Conservation (phyloP, 2,329 filamentous ascomycete species). For the Talaromyces atroroseus region DNA sequence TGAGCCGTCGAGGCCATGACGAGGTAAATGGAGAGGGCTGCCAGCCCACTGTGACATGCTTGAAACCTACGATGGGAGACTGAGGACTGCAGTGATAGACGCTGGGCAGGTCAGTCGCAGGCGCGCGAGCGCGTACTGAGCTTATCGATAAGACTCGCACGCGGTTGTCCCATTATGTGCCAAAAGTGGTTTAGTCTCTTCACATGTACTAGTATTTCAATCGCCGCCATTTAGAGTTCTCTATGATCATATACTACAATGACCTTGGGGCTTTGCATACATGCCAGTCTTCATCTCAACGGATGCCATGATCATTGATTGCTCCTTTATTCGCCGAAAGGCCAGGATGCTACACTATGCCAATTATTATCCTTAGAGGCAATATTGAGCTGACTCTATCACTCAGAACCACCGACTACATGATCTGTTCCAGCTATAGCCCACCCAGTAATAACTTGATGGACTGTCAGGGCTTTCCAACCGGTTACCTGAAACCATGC, state of each 20-base stretch:
- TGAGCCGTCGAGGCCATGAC: constrained; percentile 1
- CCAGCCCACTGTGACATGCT: background rate
- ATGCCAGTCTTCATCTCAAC: too few relatives aligned
- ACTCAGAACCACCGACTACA: too few relatives aligned
- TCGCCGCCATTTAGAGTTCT: too few relatives aligned
- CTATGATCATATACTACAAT: too few relatives aligned
- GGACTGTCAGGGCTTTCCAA: background rate
- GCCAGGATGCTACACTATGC: background rate
- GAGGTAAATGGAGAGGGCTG: background rate
- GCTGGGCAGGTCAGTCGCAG: background rate
- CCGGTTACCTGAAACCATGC: background rate
- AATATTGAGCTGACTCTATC: background rate
- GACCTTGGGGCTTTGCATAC: too few relatives aligned
- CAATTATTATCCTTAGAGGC: background rate
- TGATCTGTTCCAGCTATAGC: background rate
- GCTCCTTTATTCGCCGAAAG: too few relatives aligned
- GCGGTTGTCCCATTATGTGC: background rate
- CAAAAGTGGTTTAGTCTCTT: background rate
- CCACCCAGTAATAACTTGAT: background rate
- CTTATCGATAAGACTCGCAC: constrained; percentile 1
- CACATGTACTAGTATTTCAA: too few relatives aligned
- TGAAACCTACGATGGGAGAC: background rate
- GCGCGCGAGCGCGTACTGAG: background rate
- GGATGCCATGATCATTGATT: too few relatives aligned
- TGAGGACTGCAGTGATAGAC: background rate